Percentiles rank a stretch among this genome's conserved stretches.
These are phyloP conservation scores for Talaromyces ruber DNA, from an alignment of 495 filamentous ascomycete genomes.

Conservation along the genomic window DNA sequence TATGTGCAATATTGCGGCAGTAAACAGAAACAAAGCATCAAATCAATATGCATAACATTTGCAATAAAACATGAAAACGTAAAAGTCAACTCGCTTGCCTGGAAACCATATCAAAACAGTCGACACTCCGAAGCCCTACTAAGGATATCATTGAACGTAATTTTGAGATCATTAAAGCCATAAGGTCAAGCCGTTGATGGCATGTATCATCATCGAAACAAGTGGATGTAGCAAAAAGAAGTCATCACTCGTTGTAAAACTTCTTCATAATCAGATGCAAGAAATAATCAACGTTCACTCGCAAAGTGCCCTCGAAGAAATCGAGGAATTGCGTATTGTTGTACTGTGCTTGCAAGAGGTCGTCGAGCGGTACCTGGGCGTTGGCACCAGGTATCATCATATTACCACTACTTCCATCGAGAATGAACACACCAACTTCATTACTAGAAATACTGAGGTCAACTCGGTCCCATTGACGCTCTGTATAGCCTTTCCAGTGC, in stretches of 20 bases:
- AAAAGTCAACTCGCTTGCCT: not conserved
- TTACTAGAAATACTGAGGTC: constrained; percentile 92
- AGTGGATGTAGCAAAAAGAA: not conserved
- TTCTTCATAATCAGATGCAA: constrained; percentile 96
- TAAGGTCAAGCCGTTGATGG: constrained; percentile 1
- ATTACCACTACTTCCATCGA: constrained; percentile 85
- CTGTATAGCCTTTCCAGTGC: constrained; percentile 72
- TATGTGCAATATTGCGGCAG: constrained; percentile 18
- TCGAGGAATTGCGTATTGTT: constrained; percentile 92
- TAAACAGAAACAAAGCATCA: not conserved
- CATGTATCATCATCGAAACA: not conserved
- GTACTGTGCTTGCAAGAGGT: constrained; percentile 92
- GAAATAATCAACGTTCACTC: constrained; percentile 91
- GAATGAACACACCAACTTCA: constrained; percentile 85
- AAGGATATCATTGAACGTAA: constrained; percentile 5
- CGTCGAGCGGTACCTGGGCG: constrained; percentile 83
- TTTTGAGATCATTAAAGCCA: constrained; percentile 1
- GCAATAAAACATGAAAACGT: not conserved
- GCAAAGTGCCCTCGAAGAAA: constrained; percentile 79
- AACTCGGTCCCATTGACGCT: constrained; percentile 83
- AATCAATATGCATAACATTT: not conserved
- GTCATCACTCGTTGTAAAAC: constrained; percentile 67
- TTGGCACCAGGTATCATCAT: constrained; percentile 95
- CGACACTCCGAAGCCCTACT: constrained; percentile 7
- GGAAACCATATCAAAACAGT: constrained; percentile 7